Base-by-base conservation (phyloP, 176 grass and related monocot genomes). In the Oryza meridionalis region DNA sequence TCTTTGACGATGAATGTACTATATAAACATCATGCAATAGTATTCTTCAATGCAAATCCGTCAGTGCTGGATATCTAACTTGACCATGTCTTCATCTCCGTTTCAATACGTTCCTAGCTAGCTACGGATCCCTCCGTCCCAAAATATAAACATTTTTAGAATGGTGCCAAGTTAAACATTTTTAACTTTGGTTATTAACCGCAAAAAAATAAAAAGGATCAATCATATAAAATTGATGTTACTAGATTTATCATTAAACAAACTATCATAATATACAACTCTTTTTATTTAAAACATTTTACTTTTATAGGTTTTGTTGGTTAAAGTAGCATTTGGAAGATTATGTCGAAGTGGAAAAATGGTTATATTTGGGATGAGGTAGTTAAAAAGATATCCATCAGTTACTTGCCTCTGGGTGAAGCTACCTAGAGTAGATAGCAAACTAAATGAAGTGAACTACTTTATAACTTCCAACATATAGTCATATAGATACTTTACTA, bases 161-260 rank as follows among this genome's bases (percentile, higher is more conserved):
- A 31, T 31, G 0, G 0, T 31, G 0, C 0, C 29, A 31, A 31
- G 0, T 31, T 0, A 31, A 31, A 31, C 29, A 31, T 3, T 31
- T 31, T 31, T 31, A 31, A 31, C 0, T 0, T 31, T 31, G 0
- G 0, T 31, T 31, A 31, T 31, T 31, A 31, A 31, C 3, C 0
- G 29, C 2, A 31, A 31, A 31, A 31, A 31, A 31, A 31, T 31
- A 2, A 31, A 31, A 31, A 0, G 0, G 26, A 31, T 31, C 0
- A 31, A 31, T 31, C 29, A 31, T 31, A 0, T 31, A 31, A 31
- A 31, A 31, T 31, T 31, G 29, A 31, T 31, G 2, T 31, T 29
- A 31, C 29, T 31, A 31, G 2, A 31, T 31, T 31, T 31, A 31
- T 31, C 29, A 31, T 31, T 31, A 31, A 31, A 31, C 29, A 31